Evolutionary conservation across 2,329 filamentous ascomycete genomes (phyloP).

Genomic region (Acephala macrosclerotiorum): DNA sequence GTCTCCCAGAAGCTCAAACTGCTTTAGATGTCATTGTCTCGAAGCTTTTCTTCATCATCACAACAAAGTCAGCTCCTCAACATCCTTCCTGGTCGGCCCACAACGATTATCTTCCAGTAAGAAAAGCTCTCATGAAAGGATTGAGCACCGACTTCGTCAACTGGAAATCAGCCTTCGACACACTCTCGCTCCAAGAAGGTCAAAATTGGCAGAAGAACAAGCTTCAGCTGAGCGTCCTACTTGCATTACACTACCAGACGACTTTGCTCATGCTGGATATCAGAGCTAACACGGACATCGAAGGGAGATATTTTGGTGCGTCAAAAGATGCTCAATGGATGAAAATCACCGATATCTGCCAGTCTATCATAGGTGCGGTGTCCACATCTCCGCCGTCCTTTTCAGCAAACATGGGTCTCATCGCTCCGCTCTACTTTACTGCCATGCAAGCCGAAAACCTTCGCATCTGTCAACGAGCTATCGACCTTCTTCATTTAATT

Average conservation of each 20-base stretch:
- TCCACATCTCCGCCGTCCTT: not conserved
- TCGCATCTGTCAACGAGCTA: constrained; percentile 25
- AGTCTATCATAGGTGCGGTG: constrained; percentile 13
- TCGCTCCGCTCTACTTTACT: constrained; percentile 30
- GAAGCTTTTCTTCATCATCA: constrained; percentile 28
- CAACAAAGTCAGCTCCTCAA: constrained; percentile 14
- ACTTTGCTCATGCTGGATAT: constrained; percentile 23
- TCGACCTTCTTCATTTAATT: constrained; percentile 23
- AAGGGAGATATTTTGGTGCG: not conserved
- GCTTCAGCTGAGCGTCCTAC: constrained; percentile 16
- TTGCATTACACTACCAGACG: constrained; percentile 19
- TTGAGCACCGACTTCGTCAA: constrained; percentile 2
- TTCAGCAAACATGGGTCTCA: constrained; percentile 29
- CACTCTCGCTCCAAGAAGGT: constrained; percentile 10
- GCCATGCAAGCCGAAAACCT: constrained; percentile 24
- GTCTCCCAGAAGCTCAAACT: constrained; percentile 19
- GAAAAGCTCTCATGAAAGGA: constrained; percentile 8
- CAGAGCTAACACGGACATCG: constrained; percentile 17
- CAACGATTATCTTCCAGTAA: constrained; percentile 4
- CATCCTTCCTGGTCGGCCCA: constrained; percentile 9
- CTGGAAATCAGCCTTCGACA: constrained; percentile 23
- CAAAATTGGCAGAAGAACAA: constrained; percentile 15
- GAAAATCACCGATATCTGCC: constrained; percentile 22
- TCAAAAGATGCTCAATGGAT: not conserved
- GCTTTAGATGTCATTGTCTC: constrained; percentile 25